These are phyloP conservation scores for Naganishia vaughanmartiniae DNA, from an alignment of 768 basidiomycete species.

Conservation along the genomic window DNA sequence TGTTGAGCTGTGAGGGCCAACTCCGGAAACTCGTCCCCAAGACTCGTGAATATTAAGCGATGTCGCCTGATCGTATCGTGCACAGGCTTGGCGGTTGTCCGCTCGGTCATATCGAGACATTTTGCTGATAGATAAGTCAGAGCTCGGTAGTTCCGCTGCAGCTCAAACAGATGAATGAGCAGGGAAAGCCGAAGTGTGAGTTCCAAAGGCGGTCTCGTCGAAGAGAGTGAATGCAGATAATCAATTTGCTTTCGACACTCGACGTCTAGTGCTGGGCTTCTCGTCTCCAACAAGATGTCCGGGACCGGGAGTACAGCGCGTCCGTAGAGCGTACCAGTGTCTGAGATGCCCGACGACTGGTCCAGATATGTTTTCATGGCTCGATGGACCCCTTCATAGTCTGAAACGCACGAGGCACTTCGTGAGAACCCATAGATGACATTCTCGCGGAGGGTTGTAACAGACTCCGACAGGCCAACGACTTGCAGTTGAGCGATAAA, in stretches of 20 bases:
- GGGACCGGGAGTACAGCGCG: not conserved
- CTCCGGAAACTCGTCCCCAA: constrained; percentile 2
- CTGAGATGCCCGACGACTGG: not conserved
- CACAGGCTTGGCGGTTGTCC: not conserved
- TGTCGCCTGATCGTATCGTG: not conserved
- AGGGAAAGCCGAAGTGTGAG: not conserved
- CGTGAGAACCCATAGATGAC: not conserved
- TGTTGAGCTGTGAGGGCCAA: not conserved
- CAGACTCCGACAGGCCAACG: not conserved
- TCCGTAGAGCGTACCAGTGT: not conserved
- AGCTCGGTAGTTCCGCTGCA: constrained; percentile 6
- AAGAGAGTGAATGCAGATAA: not conserved
- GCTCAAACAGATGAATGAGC: constrained; percentile 9
- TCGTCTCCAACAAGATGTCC: not conserved
- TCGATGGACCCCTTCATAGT: not conserved
- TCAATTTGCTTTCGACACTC: not conserved
- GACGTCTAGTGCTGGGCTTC: not conserved
- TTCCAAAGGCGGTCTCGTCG: not conserved
- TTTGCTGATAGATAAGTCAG: not conserved
- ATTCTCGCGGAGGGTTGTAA: constrained; percentile 4
- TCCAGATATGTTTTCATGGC: constrained; percentile 3
- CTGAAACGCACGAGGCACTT: not conserved
- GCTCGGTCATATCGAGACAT: no score
- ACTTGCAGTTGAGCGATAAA: constrained; percentile 5
- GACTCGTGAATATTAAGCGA: not conserved